Conservation (phyloP, 2,329 filamentous ascomycete species). For the Botrytis elliptica region DNA sequence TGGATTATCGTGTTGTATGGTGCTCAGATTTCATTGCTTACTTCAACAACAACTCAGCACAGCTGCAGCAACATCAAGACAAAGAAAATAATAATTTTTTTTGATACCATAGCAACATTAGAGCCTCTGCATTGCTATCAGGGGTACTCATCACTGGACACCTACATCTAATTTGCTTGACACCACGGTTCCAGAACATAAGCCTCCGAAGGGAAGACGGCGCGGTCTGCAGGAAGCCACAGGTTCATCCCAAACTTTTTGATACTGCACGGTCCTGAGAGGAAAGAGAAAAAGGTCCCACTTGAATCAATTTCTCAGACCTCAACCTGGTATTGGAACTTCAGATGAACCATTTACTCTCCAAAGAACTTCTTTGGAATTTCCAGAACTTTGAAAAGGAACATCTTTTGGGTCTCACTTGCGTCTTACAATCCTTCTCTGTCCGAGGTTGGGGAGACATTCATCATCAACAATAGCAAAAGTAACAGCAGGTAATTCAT, state of each 20-base stretch:
- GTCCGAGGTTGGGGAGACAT: conserved; percentile 15
- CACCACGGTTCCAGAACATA: conserved; percentile 36
- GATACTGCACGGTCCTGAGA: conserved; percentile 32
- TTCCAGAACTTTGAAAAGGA: conserved; percentile 36
- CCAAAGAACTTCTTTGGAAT: conserved; percentile 32
- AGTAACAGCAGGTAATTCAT: conserved; percentile 1
- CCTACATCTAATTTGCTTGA: conserved; percentile 32
- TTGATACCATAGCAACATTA: conserved; percentile 27
- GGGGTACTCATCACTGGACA: conserved; percentile 33
- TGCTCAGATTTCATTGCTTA: conserved; percentile 24
- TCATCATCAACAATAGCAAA: conserved; percentile 6
- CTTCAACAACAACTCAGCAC: conserved; percentile 19
- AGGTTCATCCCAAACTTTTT: conserved; percentile 41
- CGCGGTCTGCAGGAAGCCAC: conserved; percentile 38
- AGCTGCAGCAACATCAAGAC: conserved; percentile 12
- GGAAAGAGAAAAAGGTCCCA: conserved; percentile 37
- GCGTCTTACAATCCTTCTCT: conserved; percentile 22
- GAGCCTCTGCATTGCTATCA: conserved; percentile 30
- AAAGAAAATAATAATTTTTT: conserved; percentile 16
- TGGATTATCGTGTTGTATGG: conserved; percentile 22
- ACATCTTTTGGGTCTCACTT: conserved; percentile 30
- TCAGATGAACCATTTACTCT: conserved; percentile 33
- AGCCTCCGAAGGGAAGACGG: conserved; percentile 30
- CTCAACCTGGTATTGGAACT: conserved; percentile 31
- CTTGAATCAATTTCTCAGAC: conserved; percentile 34